phyloP scores from a whole-genome alignment of 2,329 filamentous ascomycete genomes.

The Fusarium newnesense region DNA sequence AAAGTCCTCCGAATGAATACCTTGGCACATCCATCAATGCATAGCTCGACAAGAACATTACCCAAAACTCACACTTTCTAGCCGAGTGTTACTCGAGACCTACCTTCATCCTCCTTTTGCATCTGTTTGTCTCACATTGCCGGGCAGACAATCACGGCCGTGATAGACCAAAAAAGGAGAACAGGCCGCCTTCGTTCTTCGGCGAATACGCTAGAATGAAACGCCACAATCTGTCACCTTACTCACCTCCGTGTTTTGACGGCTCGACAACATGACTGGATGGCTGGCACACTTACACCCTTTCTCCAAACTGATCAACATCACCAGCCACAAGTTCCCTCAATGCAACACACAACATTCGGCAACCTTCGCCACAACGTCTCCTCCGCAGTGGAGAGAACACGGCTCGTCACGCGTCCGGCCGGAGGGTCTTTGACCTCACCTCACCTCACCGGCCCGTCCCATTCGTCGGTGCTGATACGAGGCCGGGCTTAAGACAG shows the following conservation, averaged over 20 bases:
- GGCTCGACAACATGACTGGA: slow-evolving; percentile 5
- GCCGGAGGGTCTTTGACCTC: slow-evolving; percentile 1
- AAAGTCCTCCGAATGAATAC: background rate
- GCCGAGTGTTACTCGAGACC: slow-evolving; percentile 6
- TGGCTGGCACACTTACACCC: slow-evolving; percentile 11
- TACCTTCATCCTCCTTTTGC: background rate
- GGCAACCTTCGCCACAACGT: slow-evolving; percentile 18
- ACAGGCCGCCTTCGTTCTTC: slow-evolving; percentile 8
- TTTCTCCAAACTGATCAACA: slow-evolving; percentile 23
- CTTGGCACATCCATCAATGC: background rate
- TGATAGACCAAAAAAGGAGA: background rate
- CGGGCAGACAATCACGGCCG: background rate
- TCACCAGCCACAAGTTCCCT: slow-evolving; percentile 22
- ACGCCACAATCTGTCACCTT: slow-evolving; percentile 27
- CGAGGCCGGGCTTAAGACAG: slow-evolving; percentile 39
- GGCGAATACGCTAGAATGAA: slow-evolving; percentile 4
- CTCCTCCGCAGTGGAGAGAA: slow-evolving; percentile 22
- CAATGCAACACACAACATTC: background rate
- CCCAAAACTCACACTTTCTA: background rate
- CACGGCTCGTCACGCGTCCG: slow-evolving; percentile 38
- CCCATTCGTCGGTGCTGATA: slow-evolving; percentile 39
- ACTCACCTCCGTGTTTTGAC: background rate
- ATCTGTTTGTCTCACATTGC: background rate
- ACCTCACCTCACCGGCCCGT: slow-evolving; percentile 22
- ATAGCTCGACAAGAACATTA: background rate